Conservation (phyloP, 805 yeast species). For the Schwanniomyces occidentalis region DNA sequence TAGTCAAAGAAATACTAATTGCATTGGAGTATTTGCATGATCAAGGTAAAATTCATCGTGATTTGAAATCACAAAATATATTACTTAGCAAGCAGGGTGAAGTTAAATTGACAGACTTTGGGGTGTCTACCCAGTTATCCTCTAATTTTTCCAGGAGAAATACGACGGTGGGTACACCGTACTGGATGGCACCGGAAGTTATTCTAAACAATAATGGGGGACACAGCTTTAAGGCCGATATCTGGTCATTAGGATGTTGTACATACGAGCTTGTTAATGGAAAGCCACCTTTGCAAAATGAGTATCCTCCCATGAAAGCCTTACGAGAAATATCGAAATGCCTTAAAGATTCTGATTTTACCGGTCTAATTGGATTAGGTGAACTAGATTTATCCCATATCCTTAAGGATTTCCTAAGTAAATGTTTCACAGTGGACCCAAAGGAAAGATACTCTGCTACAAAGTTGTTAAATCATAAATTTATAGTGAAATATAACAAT, state of each 20-base stretch:
- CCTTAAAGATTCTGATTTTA: conserved; percentile 28
- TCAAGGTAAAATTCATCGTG: conserved; percentile 74
- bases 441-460: conserved; percentile 30
- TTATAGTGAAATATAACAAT: conserved; percentile 22
- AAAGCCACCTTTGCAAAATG: conserved; percentile 62
- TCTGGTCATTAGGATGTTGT: conserved; percentile 81
- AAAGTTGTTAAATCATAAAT: conserved; percentile 32
- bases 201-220: conserved; percentile 60
- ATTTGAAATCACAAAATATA: conserved; percentile 44
- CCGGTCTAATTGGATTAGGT: conserved; percentile 24
- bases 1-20: conserved; percentile 54
- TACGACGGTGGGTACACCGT: conserved; percentile 57
- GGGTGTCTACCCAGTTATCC: conserved; percentile 44
- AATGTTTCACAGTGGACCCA: conserved; percentile 38
- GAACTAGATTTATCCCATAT: conserved; percentile 20
- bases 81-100: conserved; percentile 37
- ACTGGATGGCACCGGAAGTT: conserved; percentile 68
- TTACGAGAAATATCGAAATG: conserved; percentile 39
- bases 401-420: conserved; percentile 31
- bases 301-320: conserved; percentile 45
- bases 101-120: conserved; percentile 46
- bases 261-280: conserved; percentile 72
- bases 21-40: conserved; percentile 69
- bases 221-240: conserved; percentile 59
- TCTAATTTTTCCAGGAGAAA: conserved; percentile 44